Evolutionary conservation across 2,329 filamentous ascomycete species (phyloP).

Genomic region (Neurospora sp.): DNA sequence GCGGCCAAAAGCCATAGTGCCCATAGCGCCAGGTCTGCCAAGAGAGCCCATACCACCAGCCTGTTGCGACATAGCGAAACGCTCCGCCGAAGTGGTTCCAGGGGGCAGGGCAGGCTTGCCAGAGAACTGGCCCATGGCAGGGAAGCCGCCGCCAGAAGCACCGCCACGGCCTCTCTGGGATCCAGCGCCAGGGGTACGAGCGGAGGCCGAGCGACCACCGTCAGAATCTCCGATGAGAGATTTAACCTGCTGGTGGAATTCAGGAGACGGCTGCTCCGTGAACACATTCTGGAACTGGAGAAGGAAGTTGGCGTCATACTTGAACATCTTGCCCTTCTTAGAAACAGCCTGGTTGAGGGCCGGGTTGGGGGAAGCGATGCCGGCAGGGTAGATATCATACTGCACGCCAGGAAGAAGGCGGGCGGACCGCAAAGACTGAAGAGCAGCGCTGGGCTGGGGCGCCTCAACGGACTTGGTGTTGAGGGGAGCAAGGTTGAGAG

Average conservation of each 20-base stretch:
- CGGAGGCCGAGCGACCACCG: constrained; percentile 50
- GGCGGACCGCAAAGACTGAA: constrained; percentile 86
- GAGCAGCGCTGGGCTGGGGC: constrained; percentile 83
- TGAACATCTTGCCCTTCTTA: constrained; percentile 75
- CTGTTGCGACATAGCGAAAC: constrained; percentile 57
- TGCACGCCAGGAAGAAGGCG: constrained; percentile 76
- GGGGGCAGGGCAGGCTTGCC: constrained; percentile 52
- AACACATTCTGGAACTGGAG: constrained; percentile 95
- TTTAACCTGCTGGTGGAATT: constrained; percentile 89
- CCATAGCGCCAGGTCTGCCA: constrained; percentile 36
- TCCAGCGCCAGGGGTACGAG: constrained; percentile 46
- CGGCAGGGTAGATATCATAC: constrained; percentile 70
- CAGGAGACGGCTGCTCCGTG: constrained; percentile 88
- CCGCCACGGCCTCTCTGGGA: constrained; percentile 33
- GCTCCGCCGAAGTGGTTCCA: constrained; percentile 67
- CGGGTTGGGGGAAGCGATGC: constrained; percentile 83
- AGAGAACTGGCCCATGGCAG: constrained; percentile 62
- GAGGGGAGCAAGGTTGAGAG: constrained; percentile 74
- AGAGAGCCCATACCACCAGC: constrained; percentile 30
- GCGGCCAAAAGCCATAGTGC: constrained; percentile 52
- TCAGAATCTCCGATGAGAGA: constrained; percentile 72
- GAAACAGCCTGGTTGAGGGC: constrained; percentile 73
- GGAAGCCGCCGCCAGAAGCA: constrained; percentile 36
- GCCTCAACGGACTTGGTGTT: constrained; percentile 83
- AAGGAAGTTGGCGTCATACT: constrained; percentile 92